A percentile compares a stretch with the other conserved stretches of the same genome.
Conservation (phyloP, 1,139 yeast genomes). For the Diutina mesorugosa region DNA sequence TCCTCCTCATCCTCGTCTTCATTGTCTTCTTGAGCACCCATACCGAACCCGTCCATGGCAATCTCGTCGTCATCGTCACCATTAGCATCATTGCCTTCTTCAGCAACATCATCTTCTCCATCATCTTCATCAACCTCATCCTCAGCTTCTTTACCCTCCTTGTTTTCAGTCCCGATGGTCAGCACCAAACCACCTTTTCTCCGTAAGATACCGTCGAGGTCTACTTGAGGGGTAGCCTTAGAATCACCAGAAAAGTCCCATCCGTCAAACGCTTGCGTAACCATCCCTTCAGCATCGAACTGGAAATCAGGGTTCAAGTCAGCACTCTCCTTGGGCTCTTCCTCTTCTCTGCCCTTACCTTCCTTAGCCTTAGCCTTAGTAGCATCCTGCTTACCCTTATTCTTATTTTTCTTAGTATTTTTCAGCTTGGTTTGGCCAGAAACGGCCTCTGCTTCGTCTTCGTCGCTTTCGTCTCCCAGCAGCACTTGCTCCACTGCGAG, state of each 20-base stretch:
- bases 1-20: constrained; percentile 32
- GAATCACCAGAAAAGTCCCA: constrained; percentile 62
- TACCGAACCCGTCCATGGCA: constrained; percentile 65
- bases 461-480: constrained; percentile 27
- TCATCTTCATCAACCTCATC: constrained; percentile 11
- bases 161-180: constrained; percentile 11
- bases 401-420: constrained; percentile 3
- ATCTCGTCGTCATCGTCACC: constrained; percentile 27
- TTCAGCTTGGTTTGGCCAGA: constrained; percentile 8
- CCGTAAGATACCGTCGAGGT: constrained; percentile 72
- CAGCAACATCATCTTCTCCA: constrained; percentile 12
- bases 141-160: constrained; percentile 12
- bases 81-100: too few species aligned
- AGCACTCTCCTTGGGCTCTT: constrained; percentile 23
- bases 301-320: constrained; percentile 61
- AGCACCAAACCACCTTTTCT: constrained; percentile 65
- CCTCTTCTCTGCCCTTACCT: constrained; percentile 5
- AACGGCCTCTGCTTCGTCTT: constrained; percentile 10
- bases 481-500: background rate
- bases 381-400: too few species aligned
- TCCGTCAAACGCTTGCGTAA: constrained; percentile 44
- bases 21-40: constrained; percentile 13
- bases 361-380: background rate
- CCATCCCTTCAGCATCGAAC: constrained; percentile 49
- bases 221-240: constrained; percentile 47